Base-by-base conservation (phyloP, 2,329 filamentous ascomycete species). In the Verticillium klebahnii region DNA sequence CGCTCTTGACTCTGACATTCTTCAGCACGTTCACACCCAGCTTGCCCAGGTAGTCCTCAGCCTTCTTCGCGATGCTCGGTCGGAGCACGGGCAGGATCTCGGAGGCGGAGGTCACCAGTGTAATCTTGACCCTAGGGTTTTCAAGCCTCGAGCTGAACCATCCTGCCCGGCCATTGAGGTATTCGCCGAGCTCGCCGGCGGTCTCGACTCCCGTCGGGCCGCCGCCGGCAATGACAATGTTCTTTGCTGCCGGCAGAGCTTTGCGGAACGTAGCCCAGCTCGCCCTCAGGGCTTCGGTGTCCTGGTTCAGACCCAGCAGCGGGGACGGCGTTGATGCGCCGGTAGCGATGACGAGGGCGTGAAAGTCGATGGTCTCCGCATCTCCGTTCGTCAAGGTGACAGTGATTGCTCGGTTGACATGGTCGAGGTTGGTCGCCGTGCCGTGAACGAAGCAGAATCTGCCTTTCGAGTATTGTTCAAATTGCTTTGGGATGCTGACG, bases 171-270 rank as follows among this genome's bases (percentile, higher is more conserved):
- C 81, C 79, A 62, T 85, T 85, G 17, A 85, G 72, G 65, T 77
- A 73, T 64, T 84, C 79, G 32, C 80, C 83, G 0, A 83, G 70
- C 63, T 83, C 80, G 17, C 81, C 81, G 0, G 81, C 78, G 2
- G 80, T 73, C 69, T 85, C 83, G 17, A 80, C 71, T 15, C 82
- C 83, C 0, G 81, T 84, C 9, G 75, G 60, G 2, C 83, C 83
- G 2, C 78, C 83, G 15, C 83, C 83, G 3, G 75, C 81, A 40
- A 84, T 74, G 7, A 83, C 67, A 40, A 84, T 80, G 11, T 58
- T 74, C 31, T 76, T 79, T 0, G 78, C 77, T 1, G 59, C 61
- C 0, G 75, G 67, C 0, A 84, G 67, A 1, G 71, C 74, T 19
- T 70, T 62, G 2, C 80, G 76, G 60, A 85, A 78, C 1, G 65